Evolutionary conservation across 257 asterid species (phyloP), one percentile per base, ranked within the genome.

Genomic region (Solanum paucissectum): DNA sequence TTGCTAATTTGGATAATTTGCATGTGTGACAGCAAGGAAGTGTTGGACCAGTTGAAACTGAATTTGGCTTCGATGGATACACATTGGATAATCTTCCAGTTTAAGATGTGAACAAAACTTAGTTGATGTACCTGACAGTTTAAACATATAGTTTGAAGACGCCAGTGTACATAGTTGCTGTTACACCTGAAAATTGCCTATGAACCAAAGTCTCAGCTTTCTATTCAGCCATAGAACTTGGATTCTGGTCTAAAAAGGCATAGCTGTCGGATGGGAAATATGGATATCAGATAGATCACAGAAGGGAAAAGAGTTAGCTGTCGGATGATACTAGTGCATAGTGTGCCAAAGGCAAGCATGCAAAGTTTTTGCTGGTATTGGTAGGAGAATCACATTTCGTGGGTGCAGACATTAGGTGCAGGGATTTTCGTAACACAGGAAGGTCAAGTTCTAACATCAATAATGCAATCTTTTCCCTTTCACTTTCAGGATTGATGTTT

Each of bases 1-100:
- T 87, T 2, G 5, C 69, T 49, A 12, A 68, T 83, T 85, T 32
- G 23, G 36, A 18, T 55, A 9, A 72, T 66, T 40, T 77, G 60
- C 87, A 23, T 52, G 12, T 52, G 49, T 86, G 84, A 88, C 95
- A 93, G 92, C 97, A 94, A 90, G 97, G 91, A 88, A 92, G 93
- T 87, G 62, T 92, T 81, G 95, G 91, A 38, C 85, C 93, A 20
- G 90, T 92, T 75, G 98, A 94, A 64, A 92, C n/a, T 23, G 98
- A 96, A 85, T 93, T 94, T 86, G 95, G 94, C 79, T 93, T 90
- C 16, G 98, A 95, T 71, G 95, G 93, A 14, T 93, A 93, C 90
- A 91, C 91, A 40, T 82, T 92, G 91, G 98, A 95, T 87, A 93
- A 95, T 86, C 95, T 94, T 77, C 95, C 98, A 0, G 98, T 94